Evolutionary conservation across 495 filamentous ascomycete genomes (phyloP), one percentile per base, ranked within the genome.

Genomic region (Tetracladium setigerum): DNA sequence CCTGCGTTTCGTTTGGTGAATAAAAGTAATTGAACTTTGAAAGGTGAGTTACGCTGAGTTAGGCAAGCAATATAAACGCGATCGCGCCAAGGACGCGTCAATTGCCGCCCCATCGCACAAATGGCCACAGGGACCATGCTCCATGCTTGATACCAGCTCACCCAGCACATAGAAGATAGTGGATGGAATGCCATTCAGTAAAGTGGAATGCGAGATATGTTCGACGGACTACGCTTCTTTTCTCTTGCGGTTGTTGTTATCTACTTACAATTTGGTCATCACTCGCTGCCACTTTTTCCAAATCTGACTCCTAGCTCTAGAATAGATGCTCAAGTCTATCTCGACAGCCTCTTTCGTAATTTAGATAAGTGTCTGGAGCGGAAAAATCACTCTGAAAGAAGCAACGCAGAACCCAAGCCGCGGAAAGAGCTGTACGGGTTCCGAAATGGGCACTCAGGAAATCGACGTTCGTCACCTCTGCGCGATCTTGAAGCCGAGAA

Each of bases 251-350:
- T 38, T 38, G 36, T 9, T 38, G 17, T 38, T 38, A 38, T 38
- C 36, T 38, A 38, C 36, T n/a, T n/a, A n/a, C 11, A 13, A 13
- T 38, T 38, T 38, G 10, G 36, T 38, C 15, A 16, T 38, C 15
- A 38, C 36, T 10, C 36, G 36, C 36, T 16, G 36, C 17, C 36
- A 16, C 36, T 38, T 38, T 16, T 38, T 38, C 36, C 36, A 38
- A 38, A 8, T 38, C 17, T 16, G 36, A 13, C 36, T 38, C 36
- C 7, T 38, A 10, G 10, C 17, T 38, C 17, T 16, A 16, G 36
- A 38, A 38, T 38, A 38, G 36, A 38, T 38, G 36, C 36, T 38
- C 36, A 38, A 38, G 14, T 38, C 36, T 38, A 38, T 38, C 36
- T 38, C 36, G 36, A 38, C 36, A 16, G 36, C 36, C 36, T 38